Evolutionary conservation across 2,329 filamentous ascomycete species (phyloP), one percentile per base, ranked within the genome.

Genomic region (Byssothecium circinans): DNA sequence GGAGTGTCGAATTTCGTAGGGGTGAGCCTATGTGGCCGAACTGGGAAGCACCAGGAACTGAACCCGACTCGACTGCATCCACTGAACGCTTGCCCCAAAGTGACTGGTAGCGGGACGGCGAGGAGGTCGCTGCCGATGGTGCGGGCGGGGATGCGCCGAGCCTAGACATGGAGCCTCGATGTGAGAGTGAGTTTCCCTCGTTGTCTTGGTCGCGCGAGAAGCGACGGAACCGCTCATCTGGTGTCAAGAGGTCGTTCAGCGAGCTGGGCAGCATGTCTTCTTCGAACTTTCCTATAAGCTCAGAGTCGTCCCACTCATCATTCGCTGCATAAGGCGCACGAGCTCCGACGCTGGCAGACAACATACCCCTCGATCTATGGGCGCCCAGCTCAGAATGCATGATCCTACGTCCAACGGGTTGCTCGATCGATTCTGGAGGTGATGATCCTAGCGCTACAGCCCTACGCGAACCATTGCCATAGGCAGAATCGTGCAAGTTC

Each of bases 221-320:
- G 15, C 82, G 76, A 37, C 82, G 76, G 65, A 81, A 77, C 58
- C 79, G 79, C 60, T 84, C 81, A 55, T 84, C 81, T 0, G 82
- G 82, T 0, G 81, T 83, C 27, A 86, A 75, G 12, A 86, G 76
- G 60, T 86, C 83, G 53, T 83, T 81, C 37, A 86, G 69, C 45
- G 78, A 82, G 22, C 79, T 87, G 0, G 92, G 94, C 8, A 97
- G 78, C 61, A 94, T 89, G 62, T 95, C 91, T 63, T 95, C 91
- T 68, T 95, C 89, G 60, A 94, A 92, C 23, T 86, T 82, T 62
- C 95, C 94, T 46, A 79, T 76, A 52, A 75, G 70, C 32, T 65
- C 64, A 17, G 61, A 43, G 15, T 67, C 64, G 33, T 67, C 64
- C 77, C 81, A 84, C 42, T 84, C 81, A 56, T 84, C 81, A 8